Evolutionary conservation across 1,284 basidiomycete genomes (phyloP).

Genomic region (Pterula multifida): DNA sequence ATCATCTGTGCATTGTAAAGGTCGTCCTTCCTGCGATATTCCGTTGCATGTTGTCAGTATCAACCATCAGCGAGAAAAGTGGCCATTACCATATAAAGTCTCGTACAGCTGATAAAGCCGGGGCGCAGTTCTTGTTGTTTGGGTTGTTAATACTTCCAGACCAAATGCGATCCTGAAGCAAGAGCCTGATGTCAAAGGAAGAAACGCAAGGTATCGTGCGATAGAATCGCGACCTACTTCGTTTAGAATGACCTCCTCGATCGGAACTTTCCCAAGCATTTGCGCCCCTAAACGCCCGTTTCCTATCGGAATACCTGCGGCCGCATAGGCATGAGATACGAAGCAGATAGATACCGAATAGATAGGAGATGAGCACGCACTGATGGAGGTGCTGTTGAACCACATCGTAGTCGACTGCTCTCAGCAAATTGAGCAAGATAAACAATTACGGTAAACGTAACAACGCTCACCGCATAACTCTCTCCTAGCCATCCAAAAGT

Average conservation of each 20-base stretch:
- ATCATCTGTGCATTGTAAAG: conserved; percentile 7
- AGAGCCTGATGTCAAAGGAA: no score
- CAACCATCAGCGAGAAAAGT: neutral
- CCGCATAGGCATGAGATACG: no score
- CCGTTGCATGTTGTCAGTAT: neutral
- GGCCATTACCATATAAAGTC: conserved; percentile 9
- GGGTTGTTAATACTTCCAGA: conserved; percentile 10
- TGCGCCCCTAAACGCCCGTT: conserved; percentile 10
- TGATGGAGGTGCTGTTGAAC: conserved; percentile 7
- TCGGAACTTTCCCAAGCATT: conserved; percentile 7
- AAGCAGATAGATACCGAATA: no score
- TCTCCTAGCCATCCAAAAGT: no score
- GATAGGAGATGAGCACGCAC: neutral
- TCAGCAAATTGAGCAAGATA: no score
- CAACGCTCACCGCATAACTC: no score
- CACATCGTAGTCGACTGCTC: conserved; percentile 10
- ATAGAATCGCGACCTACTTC: conserved; percentile 5
- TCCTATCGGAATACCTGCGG: conserved; percentile 9
- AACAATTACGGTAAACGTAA: no score
- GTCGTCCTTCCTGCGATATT: conserved; percentile 8
- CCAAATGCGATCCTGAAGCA: conserved; percentile 10
- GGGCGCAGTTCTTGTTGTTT: conserved; percentile 8
- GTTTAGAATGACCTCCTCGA: conserved; percentile 8
- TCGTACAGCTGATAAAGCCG: conserved; percentile 5
- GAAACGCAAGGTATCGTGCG: neutral